phyloP scores from a whole-genome alignment of 371 early-diverging fungal species.

The Zychaea mexicana region DNA sequence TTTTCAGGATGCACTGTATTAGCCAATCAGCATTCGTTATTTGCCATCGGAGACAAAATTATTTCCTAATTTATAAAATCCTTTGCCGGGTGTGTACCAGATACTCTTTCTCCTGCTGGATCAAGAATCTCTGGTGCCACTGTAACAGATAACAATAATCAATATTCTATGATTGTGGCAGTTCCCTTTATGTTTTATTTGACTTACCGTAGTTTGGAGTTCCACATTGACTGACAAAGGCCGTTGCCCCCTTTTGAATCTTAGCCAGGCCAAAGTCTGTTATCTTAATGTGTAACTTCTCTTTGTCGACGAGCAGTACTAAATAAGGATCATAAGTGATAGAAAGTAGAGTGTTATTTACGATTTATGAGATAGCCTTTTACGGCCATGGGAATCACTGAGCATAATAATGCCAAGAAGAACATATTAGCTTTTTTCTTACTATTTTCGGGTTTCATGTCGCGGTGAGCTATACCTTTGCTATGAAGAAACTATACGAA shows the following conservation, averaged over 20 bases:
- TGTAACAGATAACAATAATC: too few relatives aligned
- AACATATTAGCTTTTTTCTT: too few relatives aligned
- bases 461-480: slow-evolving; percentile 39
- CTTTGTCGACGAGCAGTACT: slow-evolving; percentile 71
- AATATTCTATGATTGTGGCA: too few relatives aligned
- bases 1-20: too few relatives aligned
- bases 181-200: too few relatives aligned
- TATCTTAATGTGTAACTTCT: slow-evolving; percentile 76
- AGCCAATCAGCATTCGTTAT: too few relatives aligned
- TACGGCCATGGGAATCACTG: too few relatives aligned
- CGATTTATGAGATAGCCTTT: too few relatives aligned
- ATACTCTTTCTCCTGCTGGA: slow-evolving; percentile 61
- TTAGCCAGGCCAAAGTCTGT: slow-evolving; percentile 96
- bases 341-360: slow-evolving; percentile 23
- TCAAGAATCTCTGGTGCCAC: slow-evolving; percentile 94
- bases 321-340: too few relatives aligned
- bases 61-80: too few relatives aligned
- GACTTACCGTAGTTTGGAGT: slow-evolving; percentile 93
- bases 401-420: not conserved
- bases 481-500: slow-evolving; percentile 40
- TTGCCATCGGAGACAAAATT: too few relatives aligned
- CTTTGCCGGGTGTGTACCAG: too few relatives aligned
- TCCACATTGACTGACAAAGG: slow-evolving; percentile 86
- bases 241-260: slow-evolving; percentile 57
- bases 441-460: slow-evolving; percentile 54